Conservation (phyloP, 1,284 basidiomycete genomes). For the Singerocomus rubriflavus region DNA sequence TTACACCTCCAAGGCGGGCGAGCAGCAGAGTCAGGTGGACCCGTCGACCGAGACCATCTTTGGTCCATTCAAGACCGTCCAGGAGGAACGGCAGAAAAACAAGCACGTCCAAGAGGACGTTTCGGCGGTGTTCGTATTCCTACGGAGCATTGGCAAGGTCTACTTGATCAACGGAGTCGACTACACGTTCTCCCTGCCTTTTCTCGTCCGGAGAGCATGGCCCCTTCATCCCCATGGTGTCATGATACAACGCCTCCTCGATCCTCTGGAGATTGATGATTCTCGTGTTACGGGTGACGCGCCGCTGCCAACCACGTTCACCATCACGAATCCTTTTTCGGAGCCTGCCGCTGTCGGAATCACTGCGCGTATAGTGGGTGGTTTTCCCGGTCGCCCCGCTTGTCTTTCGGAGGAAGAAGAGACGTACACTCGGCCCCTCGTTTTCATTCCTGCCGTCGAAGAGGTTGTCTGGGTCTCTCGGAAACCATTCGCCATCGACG, state of each 20-base stretch:
- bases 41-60: slow-evolving; percentile 45
- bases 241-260: slow-evolving; percentile 74
- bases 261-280: slow-evolving; percentile 63
- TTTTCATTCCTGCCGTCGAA: slow-evolving; percentile 56
- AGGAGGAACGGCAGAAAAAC: slow-evolving; percentile 32
- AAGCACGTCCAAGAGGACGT: slow-evolving; percentile 36
- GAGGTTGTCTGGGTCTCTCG: slow-evolving; percentile 60
- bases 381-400: slow-evolving; percentile 37
- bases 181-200: slow-evolving; percentile 80
- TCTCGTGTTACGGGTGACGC: slow-evolving; percentile 58
- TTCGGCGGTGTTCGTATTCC: slow-evolving; percentile 72
- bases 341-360: slow-evolving; percentile 72
- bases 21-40: slow-evolving; percentile 24
- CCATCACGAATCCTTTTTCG: slow-evolving; percentile 70
- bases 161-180: slow-evolving; percentile 73
- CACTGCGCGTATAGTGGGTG: slow-evolving; percentile 54
- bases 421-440: slow-evolving; percentile 45
- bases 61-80: slow-evolving; percentile 50
- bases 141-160: slow-evolving; percentile 72
- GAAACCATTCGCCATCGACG: slow-evolving; percentile 42
- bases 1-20: slow-evolving; percentile 36
- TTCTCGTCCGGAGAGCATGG: slow-evolving; percentile 77
- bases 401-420: slow-evolving; percentile 55
- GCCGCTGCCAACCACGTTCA: slow-evolving; percentile 73
- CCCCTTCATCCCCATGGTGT: slow-evolving; percentile 72